phyloP scores from a whole-genome alignment of 768 basidiomycete species.

The Tricholoma hemisulphureum region DNA sequence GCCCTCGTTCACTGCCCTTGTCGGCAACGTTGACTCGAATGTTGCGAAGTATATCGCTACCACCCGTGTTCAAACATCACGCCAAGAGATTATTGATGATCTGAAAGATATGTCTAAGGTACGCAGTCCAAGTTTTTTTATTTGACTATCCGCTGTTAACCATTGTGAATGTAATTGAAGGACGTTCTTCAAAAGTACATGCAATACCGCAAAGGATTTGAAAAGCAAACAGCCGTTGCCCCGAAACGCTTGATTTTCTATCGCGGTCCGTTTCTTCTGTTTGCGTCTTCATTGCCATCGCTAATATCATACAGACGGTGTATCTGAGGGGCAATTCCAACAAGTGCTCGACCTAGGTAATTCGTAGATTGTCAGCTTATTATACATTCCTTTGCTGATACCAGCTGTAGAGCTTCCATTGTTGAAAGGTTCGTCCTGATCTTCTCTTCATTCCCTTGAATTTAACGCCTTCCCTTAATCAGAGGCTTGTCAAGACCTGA shows the following conservation, averaged over 20 bases:
- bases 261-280: slow-evolving; percentile 46
- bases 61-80: slow-evolving; percentile 54
- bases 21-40: slow-evolving; percentile 71
- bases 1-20: slow-evolving; percentile 76
- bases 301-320: slow-evolving; percentile 42
- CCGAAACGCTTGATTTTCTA: slow-evolving; percentile 71
- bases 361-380: slow-evolving; percentile 14
- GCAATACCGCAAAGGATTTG: slow-evolving; percentile 46
- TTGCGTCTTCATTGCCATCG: slow-evolving; percentile 14
- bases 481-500: slow-evolving; percentile 64
- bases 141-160: not conserved
- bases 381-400: not conserved
- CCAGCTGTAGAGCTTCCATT: slow-evolving; percentile 49
- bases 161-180: slow-evolving; percentile 30
- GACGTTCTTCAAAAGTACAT: slow-evolving; percentile 53
- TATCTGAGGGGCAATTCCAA: slow-evolving; percentile 49
- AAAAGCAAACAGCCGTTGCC: slow-evolving; percentile 39
- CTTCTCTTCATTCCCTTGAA: too few relatives aligned
- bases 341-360: slow-evolving; percentile 56
- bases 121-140: not conserved
- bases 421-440: slow-evolving; percentile 49
- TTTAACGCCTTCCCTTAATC: not conserved
- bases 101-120: slow-evolving; percentile 64
- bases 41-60: slow-evolving; percentile 62
- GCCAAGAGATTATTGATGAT: slow-evolving; percentile 71